These are phyloP conservation scores for Globisporangium heterothallicum DNA, from an alignment of 352 stramenopile genomes.

Conservation along the genomic window DNA sequence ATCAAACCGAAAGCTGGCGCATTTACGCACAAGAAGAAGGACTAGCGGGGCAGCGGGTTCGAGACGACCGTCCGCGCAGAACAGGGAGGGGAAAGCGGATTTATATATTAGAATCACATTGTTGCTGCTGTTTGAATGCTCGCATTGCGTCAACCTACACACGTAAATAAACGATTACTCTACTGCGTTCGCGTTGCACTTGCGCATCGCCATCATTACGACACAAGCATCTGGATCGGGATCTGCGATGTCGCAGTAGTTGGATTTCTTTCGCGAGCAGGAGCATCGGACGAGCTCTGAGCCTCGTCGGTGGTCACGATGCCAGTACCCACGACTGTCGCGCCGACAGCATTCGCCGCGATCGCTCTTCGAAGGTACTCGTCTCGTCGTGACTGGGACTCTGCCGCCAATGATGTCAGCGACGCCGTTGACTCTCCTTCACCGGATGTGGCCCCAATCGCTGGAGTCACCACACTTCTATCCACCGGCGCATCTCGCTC, in stretches of 20 bases:
- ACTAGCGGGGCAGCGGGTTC: too few species aligned
- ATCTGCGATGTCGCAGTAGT: slow-evolving; percentile 30
- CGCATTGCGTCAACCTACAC: background rate
- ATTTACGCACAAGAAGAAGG: slow-evolving; percentile 56
- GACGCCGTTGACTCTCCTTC: slow-evolving; percentile 8
- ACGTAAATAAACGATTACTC: background rate
- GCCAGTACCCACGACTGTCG: background rate
- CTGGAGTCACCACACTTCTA: slow-evolving; percentile 15
- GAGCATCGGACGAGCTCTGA: background rate
- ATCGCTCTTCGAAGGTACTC: slow-evolving; percentile 37
- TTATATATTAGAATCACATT: too few species aligned
- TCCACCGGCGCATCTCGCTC: slow-evolving; percentile 27
- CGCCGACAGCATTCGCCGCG: slow-evolving; percentile 20
- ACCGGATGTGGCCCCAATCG: background rate
- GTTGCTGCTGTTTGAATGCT: too few species aligned
- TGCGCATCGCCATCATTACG: slow-evolving; percentile 26
- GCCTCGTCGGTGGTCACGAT: background rate
- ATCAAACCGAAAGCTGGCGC: slow-evolving; percentile 41
- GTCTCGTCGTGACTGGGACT: slow-evolving; percentile 34
- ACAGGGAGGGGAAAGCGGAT: too few species aligned
- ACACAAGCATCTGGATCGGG: slow-evolving; percentile 66
- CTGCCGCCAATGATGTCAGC: slow-evolving; percentile 21
- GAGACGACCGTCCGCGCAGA: background rate
- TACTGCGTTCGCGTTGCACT: background rate
- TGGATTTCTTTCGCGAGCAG: background rate